Percentiles rank a stretch among this genome's conserved stretches.
These are phyloP conservation scores for Fusarium albidum DNA, from an alignment of 2,329 filamentous ascomycete species.

Conservation along the genomic window DNA sequence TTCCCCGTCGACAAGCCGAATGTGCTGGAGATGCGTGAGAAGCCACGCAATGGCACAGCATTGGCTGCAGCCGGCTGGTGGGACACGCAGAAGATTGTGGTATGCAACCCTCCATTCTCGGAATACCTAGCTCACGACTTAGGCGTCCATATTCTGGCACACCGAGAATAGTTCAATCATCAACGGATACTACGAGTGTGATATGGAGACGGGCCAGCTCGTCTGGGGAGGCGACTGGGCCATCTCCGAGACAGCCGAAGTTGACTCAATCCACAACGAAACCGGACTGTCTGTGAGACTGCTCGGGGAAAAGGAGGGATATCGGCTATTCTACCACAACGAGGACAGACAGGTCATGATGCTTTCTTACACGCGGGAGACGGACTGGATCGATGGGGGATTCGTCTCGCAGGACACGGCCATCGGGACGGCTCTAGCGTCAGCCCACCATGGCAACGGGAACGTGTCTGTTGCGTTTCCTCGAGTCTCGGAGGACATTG, in stretches of 20 bases:
- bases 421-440: background rate
- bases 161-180: background rate
- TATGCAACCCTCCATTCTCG: background rate
- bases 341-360: conserved; percentile 1
- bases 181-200: background rate
- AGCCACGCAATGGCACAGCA: background rate
- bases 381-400: background rate
- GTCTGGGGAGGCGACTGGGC: background rate
- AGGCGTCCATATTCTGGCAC: background rate
- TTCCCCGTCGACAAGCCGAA: background rate
- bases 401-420: background rate
- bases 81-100: background rate
- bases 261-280: background rate
- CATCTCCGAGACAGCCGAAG: background rate
- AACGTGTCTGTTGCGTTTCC: background rate
- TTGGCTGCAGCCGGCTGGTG: conserved; percentile 2
- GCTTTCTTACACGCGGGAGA: background rate
- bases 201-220: background rate
- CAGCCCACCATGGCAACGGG: background rate
- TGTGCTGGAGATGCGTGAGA: background rate
- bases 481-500: background rate
- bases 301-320: background rate
- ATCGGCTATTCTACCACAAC: conserved; percentile 3
- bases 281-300: background rate
- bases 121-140: background rate